Conservation (phyloP, 164 flowering plant species). For the Macadamia tetraphylla region DNA sequence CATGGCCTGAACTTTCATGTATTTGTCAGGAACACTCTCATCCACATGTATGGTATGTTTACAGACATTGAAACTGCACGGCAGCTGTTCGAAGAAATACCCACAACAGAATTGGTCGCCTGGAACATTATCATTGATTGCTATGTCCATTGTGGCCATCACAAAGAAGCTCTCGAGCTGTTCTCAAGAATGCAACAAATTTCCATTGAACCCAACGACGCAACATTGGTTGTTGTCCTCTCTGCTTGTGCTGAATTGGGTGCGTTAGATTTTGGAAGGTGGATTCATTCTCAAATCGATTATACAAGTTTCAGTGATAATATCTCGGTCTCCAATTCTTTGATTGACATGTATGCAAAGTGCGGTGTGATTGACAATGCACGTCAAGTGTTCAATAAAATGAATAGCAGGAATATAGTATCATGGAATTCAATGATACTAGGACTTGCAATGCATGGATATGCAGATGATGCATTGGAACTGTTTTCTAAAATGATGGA, state of each 20-base stretch:
- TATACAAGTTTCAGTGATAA: constrained; percentile 7
- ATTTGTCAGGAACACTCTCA: constrained; percentile 50
- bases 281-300: constrained; percentile 32
- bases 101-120: constrained; percentile 38
- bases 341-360: constrained; percentile 51
- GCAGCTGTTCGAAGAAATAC: constrained; percentile 45
- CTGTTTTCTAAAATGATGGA: constrained; percentile 37
- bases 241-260: constrained; percentile 45
- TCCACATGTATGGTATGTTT: constrained; percentile 46
- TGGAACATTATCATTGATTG: constrained; percentile 56
- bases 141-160: constrained; percentile 28
- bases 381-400: constrained; percentile 20
- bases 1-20: constrained; percentile 39
- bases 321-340: constrained; percentile 29
- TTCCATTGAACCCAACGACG: constrained; percentile 39
- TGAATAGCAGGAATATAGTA: constrained; percentile 31
- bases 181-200: constrained; percentile 30
- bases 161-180: constrained; percentile 35
- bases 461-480: constrained; percentile 40
- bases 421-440: constrained; percentile 52
- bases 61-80: constrained; percentile 28
- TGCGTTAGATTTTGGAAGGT: constrained; percentile 41
- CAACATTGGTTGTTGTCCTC: constrained; percentile 39
- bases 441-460: constrained; percentile 53
- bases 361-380: constrained; percentile 49